Evolutionary conservation across 495 filamentous ascomycete species (phyloP).

Genomic region (Aspergillus nidulans): DNA sequence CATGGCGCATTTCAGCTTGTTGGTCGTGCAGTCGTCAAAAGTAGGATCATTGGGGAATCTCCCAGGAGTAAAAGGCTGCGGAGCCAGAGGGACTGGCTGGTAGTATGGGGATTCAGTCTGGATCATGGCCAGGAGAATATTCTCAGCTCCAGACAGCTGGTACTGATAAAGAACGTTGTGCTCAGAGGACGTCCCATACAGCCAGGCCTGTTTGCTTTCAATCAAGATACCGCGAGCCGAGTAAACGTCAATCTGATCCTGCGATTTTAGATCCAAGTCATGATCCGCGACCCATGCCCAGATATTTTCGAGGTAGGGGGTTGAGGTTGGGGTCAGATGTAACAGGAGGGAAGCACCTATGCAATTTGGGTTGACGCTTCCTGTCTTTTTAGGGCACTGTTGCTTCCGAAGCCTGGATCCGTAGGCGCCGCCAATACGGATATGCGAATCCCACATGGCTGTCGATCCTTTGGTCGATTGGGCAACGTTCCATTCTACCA

Average conservation of each 20-base stretch:
- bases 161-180: conserved; percentile 74
- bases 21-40: conserved; percentile 43
- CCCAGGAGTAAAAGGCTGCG: conserved; percentile 46
- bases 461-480: conserved; percentile 56
- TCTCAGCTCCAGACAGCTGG: conserved; percentile 59
- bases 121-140: conserved; percentile 66
- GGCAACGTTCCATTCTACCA: conserved; percentile 81
- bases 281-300: conserved; percentile 66
- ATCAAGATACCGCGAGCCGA: conserved; percentile 57
- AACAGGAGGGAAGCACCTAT: conserved; percentile 55
- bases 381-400: conserved; percentile 54
- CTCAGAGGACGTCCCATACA: conserved; percentile 66
- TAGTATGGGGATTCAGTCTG: conserved; percentile 75
- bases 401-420: conserved; percentile 69
- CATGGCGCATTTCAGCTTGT: conserved; percentile 42
- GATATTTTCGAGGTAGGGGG: conserved; percentile 57
- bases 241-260: conserved; percentile 59
- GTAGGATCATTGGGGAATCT: conserved; percentile 48
- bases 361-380: conserved; percentile 47
- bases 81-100: conserved; percentile 57
- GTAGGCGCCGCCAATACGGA: conserved; percentile 67
- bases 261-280: conserved; percentile 48
- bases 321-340: conserved; percentile 49
- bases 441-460: conserved; percentile 55
- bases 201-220: conserved; percentile 51